Conservation (phyloP, 2,329 filamentous ascomycete species). For the Endoconidiophora polonica region DNA sequence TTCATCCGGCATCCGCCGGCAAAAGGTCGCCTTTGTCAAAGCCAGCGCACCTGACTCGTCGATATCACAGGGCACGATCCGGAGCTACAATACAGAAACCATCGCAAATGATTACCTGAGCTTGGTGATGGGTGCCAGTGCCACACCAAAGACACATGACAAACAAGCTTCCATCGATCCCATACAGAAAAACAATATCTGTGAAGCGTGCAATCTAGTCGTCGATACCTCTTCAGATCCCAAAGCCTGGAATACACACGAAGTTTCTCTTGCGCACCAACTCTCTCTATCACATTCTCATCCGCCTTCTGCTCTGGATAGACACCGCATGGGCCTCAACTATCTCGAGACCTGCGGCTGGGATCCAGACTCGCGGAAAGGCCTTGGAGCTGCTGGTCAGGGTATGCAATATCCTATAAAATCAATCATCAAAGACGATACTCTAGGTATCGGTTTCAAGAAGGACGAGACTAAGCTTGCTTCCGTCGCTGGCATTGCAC, state of each 20-base stretch:
- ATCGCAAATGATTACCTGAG: constrained; percentile 34
- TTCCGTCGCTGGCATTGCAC: constrained; percentile 16
- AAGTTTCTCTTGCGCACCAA: constrained; percentile 53
- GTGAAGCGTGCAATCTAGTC: constrained; percentile 23
- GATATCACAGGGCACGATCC: not conserved
- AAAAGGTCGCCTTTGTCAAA: constrained; percentile 39
- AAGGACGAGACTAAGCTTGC: constrained; percentile 22
- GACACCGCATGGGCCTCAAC: constrained; percentile 50
- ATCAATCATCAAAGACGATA: constrained; percentile 53
- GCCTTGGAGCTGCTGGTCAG: constrained; percentile 53
- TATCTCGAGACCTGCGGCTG: constrained; percentile 53
- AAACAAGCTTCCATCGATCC: not conserved
- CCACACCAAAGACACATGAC: not conserved
- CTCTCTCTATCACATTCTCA: constrained; percentile 51
- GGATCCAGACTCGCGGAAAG: constrained; percentile 55
- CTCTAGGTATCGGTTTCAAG: constrained; percentile 50
- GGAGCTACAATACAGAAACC: not conserved
- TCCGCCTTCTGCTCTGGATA: constrained; percentile 54
- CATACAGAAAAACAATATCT: constrained; percentile 15
- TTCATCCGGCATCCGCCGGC: constrained; percentile 38
- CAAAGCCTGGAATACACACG: constrained; percentile 27
- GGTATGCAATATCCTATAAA: constrained; percentile 67
- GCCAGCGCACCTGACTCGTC: constrained; percentile 25
- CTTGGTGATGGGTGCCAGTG: constrained; percentile 37
- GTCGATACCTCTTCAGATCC: constrained; percentile 16